Evolutionary conservation across 441 rosid genomes (phyloP).

Genomic region (Pelargonium citronellum): DNA sequence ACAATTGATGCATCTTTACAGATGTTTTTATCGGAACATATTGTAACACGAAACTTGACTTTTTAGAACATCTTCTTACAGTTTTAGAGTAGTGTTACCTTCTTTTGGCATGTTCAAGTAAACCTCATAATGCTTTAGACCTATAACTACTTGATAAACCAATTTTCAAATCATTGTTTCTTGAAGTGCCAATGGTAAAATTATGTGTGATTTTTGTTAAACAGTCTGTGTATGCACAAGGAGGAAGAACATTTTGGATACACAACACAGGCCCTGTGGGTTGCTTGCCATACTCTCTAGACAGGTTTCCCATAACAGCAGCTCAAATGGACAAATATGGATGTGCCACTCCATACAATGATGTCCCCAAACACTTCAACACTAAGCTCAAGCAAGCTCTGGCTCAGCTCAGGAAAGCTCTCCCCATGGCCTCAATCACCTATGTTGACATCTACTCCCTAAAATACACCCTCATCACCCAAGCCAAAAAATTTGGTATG

Average conservation of each 20-base stretch:
- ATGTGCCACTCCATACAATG: slow-evolving; percentile 44
- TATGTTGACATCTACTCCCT: slow-evolving; percentile 33
- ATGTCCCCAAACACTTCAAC: slow-evolving; percentile 45
- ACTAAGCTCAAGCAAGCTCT: slow-evolving; percentile 26
- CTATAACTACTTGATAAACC: no score
- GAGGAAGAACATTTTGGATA: slow-evolving; percentile 46
- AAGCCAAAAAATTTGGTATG: slow-evolving; percentile 41
- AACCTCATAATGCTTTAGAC: background rate
- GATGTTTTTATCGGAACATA: no score
- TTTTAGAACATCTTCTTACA: background rate
- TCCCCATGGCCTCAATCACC: slow-evolving; percentile 35
- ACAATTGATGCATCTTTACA: no score
- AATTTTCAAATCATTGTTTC: no score
- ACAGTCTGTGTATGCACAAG: slow-evolving; percentile 30
- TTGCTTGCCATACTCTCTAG: slow-evolving; percentile 31
- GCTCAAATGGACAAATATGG: slow-evolving; percentile 45
- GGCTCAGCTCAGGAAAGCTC: slow-evolving; percentile 33
- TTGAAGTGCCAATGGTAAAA: background rate
- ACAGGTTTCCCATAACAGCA: slow-evolving; percentile 34
- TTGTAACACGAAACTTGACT: background rate
- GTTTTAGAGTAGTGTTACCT: no score
- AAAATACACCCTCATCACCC: slow-evolving; percentile 43
- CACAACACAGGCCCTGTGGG: slow-evolving; percentile 55
- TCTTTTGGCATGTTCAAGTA: background rate
- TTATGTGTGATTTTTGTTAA: background rate